Evolutionary conservation across 129 eudicot species (phyloP).

Genomic region (Sambucus nigra): DNA sequence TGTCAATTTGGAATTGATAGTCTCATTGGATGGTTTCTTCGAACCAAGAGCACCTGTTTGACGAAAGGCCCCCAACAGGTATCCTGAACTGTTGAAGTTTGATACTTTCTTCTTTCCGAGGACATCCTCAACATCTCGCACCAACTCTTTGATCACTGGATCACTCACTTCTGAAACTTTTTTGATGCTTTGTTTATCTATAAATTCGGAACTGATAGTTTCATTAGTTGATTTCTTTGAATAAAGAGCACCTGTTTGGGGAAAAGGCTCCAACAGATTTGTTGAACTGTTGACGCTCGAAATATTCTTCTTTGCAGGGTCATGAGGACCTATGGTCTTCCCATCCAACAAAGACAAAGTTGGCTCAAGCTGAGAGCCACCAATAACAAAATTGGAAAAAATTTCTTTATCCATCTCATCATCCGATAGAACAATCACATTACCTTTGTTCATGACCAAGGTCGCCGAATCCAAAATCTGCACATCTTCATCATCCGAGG

Average conservation of each 20-base stretch:
- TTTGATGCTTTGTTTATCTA: no score
- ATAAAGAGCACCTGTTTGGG: no score
- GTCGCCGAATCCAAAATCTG: constrained; percentile 24
- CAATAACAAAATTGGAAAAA: constrained; percentile 13
- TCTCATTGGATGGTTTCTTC: constrained; percentile 27
- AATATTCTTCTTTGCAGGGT: constrained; percentile 6
- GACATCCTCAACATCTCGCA: no score
- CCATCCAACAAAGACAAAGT: constrained; percentile 17
- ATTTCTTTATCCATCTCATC: constrained; percentile 52
- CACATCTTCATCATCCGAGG: constrained; percentile 25
- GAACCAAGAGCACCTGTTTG: constrained; percentile 16
- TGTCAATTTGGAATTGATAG: constrained; percentile 8
- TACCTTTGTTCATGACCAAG: constrained; percentile 21
- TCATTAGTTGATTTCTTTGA: no score
- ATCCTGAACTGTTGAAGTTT: no score
- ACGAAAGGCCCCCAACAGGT: constrained; percentile 12
- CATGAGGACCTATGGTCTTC: constrained; percentile 11
- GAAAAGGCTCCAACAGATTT: not conserved
- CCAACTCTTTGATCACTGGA: no score
- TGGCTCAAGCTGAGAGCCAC: constrained; percentile 18
- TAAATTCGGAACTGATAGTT: no score
- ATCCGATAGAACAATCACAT: constrained; percentile 57
- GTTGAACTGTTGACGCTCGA: constrained; percentile 6
- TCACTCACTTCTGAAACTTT: no score
- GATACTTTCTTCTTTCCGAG: no score